Conservation (phyloP, 345 rosid species). For the Aquilaria sinensis region DNA sequence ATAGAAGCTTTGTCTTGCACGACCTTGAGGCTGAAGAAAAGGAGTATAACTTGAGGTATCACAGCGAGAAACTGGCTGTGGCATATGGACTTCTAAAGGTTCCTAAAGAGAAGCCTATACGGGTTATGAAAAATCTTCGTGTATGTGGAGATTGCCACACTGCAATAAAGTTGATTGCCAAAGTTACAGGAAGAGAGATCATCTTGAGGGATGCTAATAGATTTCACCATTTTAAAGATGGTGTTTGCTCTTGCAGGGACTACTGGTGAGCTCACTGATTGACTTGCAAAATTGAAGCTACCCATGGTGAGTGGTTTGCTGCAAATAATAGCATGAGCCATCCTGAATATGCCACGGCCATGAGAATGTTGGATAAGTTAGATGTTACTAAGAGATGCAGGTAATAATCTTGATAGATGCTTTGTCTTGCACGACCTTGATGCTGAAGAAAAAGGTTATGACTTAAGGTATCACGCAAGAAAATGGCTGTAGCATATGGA, state of each 20-base stretch:
- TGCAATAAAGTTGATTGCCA: slow-evolving; percentile 66
- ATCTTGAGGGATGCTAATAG: slow-evolving; percentile 77
- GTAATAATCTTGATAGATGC: slow-evolving; percentile 35
- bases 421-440: slow-evolving; percentile 78
- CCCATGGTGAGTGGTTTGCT: slow-evolving; percentile 24
- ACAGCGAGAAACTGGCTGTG: slow-evolving; percentile 73
- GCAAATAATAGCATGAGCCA: slow-evolving; percentile 47
- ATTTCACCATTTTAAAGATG: slow-evolving; percentile 75
- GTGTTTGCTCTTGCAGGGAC: slow-evolving; percentile 67
- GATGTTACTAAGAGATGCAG: slow-evolving; percentile 52
- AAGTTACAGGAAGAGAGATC: slow-evolving; percentile 59
- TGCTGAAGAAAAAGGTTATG: slow-evolving; percentile 61
- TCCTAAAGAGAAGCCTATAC: slow-evolving; percentile 59
- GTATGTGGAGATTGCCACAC: slow-evolving; percentile 81
- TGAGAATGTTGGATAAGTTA: slow-evolving; percentile 41
- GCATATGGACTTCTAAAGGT: slow-evolving; percentile 77
- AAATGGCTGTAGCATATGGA: slow-evolving; percentile 75
- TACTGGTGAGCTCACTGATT: slow-evolving; percentile 43
- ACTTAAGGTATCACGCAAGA: slow-evolving; percentile 58
- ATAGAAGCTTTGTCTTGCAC: slow-evolving; percentile 65
- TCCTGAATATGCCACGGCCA: slow-evolving; percentile 43
- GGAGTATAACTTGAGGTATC: slow-evolving; percentile 46
- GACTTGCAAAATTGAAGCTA: no score
- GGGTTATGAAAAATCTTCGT: slow-evolving; percentile 78
- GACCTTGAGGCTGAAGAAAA: slow-evolving; percentile 91